phyloP scores from a whole-genome alignment of 2,329 filamentous ascomycete species.

The Trichophyton equinum region DNA sequence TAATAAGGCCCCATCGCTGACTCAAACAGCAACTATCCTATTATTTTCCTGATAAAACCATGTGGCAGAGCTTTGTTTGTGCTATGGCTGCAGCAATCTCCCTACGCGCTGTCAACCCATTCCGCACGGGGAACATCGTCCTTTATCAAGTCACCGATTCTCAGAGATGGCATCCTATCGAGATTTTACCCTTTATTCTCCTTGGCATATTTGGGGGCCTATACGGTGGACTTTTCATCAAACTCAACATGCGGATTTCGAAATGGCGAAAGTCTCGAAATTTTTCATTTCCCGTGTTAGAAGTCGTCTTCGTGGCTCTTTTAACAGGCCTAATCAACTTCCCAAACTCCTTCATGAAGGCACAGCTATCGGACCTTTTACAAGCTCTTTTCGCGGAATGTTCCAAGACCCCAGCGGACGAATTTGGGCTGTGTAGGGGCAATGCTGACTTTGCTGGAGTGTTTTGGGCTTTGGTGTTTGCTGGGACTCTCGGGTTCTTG shows the following conservation, averaged over 20 bases:
- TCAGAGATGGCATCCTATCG: slow-evolving; percentile 85
- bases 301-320: slow-evolving; percentile 68
- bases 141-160: slow-evolving; percentile 93
- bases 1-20: slow-evolving; percentile 14
- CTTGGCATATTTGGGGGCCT: slow-evolving; percentile 84
- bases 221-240: slow-evolving; percentile 90
- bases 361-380: slow-evolving; percentile 81
- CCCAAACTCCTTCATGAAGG: slow-evolving; percentile 91
- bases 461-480: slow-evolving; percentile 69
- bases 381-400: slow-evolving; percentile 89
- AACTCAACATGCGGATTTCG: slow-evolving; percentile 77
- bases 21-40: slow-evolving; percentile 68
- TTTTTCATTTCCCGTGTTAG: slow-evolving; percentile 60
- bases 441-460: slow-evolving; percentile 71
- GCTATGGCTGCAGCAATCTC: slow-evolving; percentile 97
- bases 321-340: slow-evolving; percentile 85
- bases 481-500: slow-evolving; percentile 70
- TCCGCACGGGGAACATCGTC: slow-evolving; percentile 88
- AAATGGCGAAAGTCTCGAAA: slow-evolving; percentile 61
- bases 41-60: slow-evolving; percentile 97
- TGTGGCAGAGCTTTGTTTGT: slow-evolving; percentile 99
- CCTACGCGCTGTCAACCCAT: slow-evolving; percentile 84
- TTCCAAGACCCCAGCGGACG: slow-evolving; percentile 66
- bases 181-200: slow-evolving; percentile 74
- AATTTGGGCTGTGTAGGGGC: slow-evolving; percentile 79